A percentile compares a stretch with the other conserved stretches of the same genome.
These are phyloP conservation scores for Fagopyrum tataricum DNA, from an alignment of 148 eudicot species.

Conservation along the genomic window DNA sequence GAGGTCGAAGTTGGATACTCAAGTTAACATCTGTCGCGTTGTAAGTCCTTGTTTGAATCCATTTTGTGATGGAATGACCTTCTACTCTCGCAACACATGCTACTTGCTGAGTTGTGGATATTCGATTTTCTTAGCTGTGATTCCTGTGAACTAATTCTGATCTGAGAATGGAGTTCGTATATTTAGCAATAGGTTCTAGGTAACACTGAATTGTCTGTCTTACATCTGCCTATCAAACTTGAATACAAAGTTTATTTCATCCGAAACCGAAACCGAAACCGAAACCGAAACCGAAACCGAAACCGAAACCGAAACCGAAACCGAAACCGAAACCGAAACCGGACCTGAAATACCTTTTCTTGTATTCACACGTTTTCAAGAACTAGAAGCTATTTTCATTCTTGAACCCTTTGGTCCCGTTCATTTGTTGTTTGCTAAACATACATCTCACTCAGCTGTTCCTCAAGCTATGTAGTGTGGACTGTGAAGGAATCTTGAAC, in stretches of 20 bases:
- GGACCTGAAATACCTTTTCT: too few relatives aligned
- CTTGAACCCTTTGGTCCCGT: background rate
- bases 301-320: too few relatives aligned
- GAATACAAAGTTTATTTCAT: background rate
- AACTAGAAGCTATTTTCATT: background rate
- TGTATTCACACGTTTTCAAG: background rate
- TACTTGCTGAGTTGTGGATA: background rate
- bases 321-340: too few relatives aligned
- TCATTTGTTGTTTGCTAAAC: background rate
- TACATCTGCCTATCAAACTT: background rate
- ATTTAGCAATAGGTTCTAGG: background rate
- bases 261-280: too few relatives aligned
- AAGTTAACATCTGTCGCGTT: conserved; percentile 3
- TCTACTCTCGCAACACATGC: background rate
- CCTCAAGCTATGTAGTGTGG: background rate
- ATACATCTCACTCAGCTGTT: background rate
- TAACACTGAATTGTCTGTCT: background rate
- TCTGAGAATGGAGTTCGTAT: background rate
- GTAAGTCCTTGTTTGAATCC: background rate
- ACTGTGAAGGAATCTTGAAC: background rate
- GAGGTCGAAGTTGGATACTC: conserved; percentile 13
- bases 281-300: too few relatives aligned
- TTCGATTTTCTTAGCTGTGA: background rate
- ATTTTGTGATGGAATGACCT: background rate
- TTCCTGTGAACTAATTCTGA: background rate